These are phyloP conservation scores for Pulveroboletus sp. DNA, from an alignment of 1,284 basidiomycete genomes.

Conservation along the genomic window DNA sequence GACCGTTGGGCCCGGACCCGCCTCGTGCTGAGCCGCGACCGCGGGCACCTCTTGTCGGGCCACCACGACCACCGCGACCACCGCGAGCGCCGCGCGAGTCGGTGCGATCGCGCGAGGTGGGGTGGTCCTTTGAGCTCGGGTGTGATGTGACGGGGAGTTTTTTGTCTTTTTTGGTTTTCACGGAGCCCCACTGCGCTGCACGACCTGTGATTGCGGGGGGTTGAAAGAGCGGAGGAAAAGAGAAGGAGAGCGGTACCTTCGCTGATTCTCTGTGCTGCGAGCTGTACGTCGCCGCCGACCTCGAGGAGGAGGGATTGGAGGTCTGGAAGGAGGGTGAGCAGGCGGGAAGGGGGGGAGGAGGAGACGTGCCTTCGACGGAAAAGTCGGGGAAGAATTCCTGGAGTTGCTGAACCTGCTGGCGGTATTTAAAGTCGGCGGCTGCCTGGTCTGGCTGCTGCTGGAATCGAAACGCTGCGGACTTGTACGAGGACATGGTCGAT, in stretches of 20 bases:
- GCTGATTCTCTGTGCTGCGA: slow-evolving; percentile 75
- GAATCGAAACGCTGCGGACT: slow-evolving; percentile 46
- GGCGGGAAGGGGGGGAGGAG: slow-evolving; percentile 24
- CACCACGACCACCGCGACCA: slow-evolving; percentile 64
- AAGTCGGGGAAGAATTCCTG: slow-evolving; percentile 79
- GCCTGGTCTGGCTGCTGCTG: slow-evolving; percentile 38
- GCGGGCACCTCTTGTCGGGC: slow-evolving; percentile 57
- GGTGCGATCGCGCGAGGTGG: slow-evolving; percentile 46
- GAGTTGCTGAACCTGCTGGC: slow-evolving; percentile 57
- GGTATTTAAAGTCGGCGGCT: slow-evolving; percentile 46
- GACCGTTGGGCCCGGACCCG: slow-evolving; percentile 35
- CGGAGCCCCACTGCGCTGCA: slow-evolving; percentile 83
- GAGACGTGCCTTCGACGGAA: slow-evolving; percentile 68
- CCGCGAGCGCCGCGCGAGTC: slow-evolving; percentile 67
- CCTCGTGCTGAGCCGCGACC: slow-evolving; percentile 58
- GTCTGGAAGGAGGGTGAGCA: slow-evolving; percentile 47
- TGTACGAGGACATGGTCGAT: slow-evolving; percentile 50
- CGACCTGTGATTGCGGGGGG: slow-evolving; percentile 51
- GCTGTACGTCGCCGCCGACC: slow-evolving; percentile 70
- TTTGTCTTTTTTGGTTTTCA: slow-evolving; percentile 88
- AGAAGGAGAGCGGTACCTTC: slow-evolving; percentile 59
- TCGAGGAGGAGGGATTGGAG: slow-evolving; percentile 75
- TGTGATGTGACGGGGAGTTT: slow-evolving; percentile 44
- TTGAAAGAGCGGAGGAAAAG: slow-evolving; percentile 11
- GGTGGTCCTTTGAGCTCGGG: slow-evolving; percentile 49